These are phyloP conservation scores for Picea glauca DNA, from an alignment of 75 land plant species.

Conservation along the genomic window DNA sequence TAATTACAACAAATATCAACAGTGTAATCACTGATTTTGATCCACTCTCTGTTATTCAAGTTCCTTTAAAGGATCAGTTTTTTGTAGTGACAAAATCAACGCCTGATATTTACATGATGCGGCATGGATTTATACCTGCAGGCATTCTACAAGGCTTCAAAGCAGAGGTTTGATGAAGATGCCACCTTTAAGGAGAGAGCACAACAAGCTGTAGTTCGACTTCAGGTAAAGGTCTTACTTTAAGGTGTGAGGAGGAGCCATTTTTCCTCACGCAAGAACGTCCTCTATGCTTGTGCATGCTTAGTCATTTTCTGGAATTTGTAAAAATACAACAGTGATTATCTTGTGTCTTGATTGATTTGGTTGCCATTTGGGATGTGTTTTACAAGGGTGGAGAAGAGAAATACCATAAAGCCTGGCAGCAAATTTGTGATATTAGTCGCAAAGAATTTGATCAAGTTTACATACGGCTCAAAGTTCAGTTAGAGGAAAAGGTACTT, in stretches of 20 bases:
- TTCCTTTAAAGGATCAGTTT: too few relatives aligned
- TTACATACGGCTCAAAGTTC: conserved; percentile 66
- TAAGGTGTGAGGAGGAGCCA: neutral
- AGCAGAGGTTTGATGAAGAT: conserved; percentile 81
- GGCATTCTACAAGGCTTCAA: conserved; percentile 90
- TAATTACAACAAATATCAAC: too few relatives aligned
- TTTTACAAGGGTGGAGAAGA: conserved; percentile 65
- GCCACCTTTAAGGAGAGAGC: conserved; percentile 70
- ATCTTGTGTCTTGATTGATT: neutral
- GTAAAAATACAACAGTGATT: neutral
- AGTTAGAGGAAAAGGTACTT: conserved; percentile 81
- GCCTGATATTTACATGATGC: neutral
- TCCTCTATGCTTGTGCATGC: neutral
- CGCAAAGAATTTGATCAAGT: conserved; percentile 77
- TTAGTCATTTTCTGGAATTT: neutral
- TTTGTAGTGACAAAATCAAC: too few relatives aligned
- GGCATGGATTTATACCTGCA: conserved; percentile 12
- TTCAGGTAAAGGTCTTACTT: conserved; percentile 56
- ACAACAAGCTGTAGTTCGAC: conserved; percentile 85
- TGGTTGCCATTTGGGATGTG: neutral
- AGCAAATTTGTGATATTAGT: conserved; percentile 83
- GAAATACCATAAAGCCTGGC: conserved; percentile 79
- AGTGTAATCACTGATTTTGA: too few relatives aligned
- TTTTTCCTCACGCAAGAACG: neutral
- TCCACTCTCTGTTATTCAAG: too few relatives aligned